Conservation (phyloP, 1,284 basidiomycete genomes). For the Blastosporella zonata region DNA sequence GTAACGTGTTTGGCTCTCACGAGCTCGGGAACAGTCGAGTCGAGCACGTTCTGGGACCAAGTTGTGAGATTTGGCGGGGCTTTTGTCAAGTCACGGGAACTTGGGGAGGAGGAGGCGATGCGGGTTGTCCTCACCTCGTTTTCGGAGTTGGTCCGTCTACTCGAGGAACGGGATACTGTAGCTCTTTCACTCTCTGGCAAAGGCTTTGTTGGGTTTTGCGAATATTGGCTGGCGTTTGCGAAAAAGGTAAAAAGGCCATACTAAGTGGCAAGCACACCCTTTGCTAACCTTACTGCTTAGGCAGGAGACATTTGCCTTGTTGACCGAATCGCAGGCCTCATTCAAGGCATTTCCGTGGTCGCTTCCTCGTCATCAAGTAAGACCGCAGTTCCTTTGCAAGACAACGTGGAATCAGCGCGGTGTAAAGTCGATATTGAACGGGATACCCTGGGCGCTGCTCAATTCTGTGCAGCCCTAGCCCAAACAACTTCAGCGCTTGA, state of each 20-base stretch:
- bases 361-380: constrained; percentile 15
- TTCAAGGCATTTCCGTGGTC: constrained; percentile 26
- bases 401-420: not conserved
- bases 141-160: constrained; percentile 35
- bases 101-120: constrained; percentile 34
- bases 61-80: constrained; percentile 47
- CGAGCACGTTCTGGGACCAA: constrained; percentile 65
- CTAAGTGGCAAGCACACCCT: not conserved
- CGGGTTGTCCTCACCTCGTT: constrained; percentile 40
- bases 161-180: constrained; percentile 35
- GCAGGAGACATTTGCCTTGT: constrained; percentile 47
- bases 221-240: constrained; percentile 58
- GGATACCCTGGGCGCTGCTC: constrained; percentile 16
- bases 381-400: not conserved
- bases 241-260: constrained; percentile 36
- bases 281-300: constrained; percentile 29
- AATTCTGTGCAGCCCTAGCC: constrained; percentile 17
- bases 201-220: constrained; percentile 60
- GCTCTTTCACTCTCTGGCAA: constrained; percentile 42
- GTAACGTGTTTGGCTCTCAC: constrained; percentile 44
- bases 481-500: constrained; percentile 21
- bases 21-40: constrained; percentile 39
- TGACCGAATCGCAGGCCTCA: constrained; percentile 46
- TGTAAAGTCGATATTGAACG: constrained; percentile 2
- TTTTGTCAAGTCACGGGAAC: constrained; percentile 37